Evolutionary conservation across 371 early-diverging fungal genomes (phyloP).

Genomic region (Dinochytrium kinnereticum): DNA sequence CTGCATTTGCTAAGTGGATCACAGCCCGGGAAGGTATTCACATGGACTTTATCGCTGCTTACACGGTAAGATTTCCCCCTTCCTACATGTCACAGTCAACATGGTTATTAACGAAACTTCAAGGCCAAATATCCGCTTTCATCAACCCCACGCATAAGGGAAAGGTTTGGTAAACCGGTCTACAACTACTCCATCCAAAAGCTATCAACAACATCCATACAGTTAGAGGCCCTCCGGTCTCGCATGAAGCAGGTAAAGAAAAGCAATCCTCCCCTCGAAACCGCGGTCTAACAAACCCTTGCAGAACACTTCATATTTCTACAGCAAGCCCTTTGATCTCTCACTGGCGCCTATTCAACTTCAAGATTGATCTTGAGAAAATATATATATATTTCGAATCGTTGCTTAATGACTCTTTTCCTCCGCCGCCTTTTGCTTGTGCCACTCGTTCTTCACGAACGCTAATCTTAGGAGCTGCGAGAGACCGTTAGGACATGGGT

Average conservation of each 20-base stretch:
- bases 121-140: not conserved
- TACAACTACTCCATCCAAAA: constrained; percentile 30
- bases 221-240: not conserved
- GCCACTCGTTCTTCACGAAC: constrained; percentile 43
- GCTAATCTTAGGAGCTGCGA: constrained; percentile 38
- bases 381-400: too few relatives aligned
- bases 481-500: not conserved
- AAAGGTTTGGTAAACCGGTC: not conserved
- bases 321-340: constrained; percentile 7
- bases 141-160: constrained; percentile 2
- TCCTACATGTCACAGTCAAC: not conserved
- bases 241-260: constrained; percentile 24
- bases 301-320: not conserved
- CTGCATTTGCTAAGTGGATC: not conserved
- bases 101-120: too few relatives aligned
- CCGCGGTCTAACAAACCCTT: not conserved
- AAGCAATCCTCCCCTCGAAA: not conserved
- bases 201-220: not conserved
- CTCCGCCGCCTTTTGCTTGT: constrained; percentile 31
- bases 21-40: not conserved
- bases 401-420: constrained; percentile 1
- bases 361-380: not conserved
- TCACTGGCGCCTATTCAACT: not conserved
- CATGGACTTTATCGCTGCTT: not conserved
- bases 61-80: not conserved